Evolutionary conservation across 495 filamentous ascomycete genomes (phyloP).

Genomic region (Darksidea phi): DNA sequence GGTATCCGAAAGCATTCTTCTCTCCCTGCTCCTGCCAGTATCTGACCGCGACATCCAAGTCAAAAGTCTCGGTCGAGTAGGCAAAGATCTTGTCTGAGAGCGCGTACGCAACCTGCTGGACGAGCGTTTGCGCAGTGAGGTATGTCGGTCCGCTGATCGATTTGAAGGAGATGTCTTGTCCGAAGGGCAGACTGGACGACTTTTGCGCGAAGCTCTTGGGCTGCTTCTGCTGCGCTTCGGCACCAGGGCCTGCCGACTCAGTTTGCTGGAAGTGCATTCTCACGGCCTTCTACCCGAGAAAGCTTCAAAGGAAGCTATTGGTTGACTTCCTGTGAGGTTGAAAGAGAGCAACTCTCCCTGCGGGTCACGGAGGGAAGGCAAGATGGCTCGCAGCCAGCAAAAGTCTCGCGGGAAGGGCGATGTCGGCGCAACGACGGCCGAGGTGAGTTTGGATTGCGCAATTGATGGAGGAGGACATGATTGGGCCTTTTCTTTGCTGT

Average conservation of each 20-base stretch:
- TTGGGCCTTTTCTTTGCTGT: neutral
- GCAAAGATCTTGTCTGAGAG: conserved; percentile 95
- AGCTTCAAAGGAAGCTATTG: neutral
- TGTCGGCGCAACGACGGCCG: conserved; percentile 1
- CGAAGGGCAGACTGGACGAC: conserved; percentile 63
- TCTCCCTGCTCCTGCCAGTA: conserved; percentile 66
- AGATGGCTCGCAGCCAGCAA: neutral
- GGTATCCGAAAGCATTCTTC: conserved; percentile 76
- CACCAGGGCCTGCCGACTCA: conserved; percentile 33
- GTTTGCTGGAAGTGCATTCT: conserved; percentile 36
- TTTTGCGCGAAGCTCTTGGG: conserved; percentile 24
- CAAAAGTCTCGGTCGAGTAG: conserved; percentile 90
- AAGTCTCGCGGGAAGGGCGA: neutral
- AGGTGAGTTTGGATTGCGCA: conserved; percentile 2
- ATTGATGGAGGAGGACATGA: neutral
- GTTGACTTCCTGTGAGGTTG: neutral
- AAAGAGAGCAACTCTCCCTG: neutral
- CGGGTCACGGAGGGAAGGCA: neutral
- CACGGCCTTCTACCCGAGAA: neutral
- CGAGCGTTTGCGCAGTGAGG: conserved; percentile 81
- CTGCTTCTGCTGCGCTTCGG: conserved; percentile 1
- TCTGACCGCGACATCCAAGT: conserved; percentile 77
- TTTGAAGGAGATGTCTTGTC: conserved; percentile 55
- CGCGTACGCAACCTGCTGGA: conserved; percentile 92
- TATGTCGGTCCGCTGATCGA: conserved; percentile 87